phyloP scores from a whole-genome alignment of 2,329 filamentous ascomycete genomes.

The Myriangium duriaei region DNA sequence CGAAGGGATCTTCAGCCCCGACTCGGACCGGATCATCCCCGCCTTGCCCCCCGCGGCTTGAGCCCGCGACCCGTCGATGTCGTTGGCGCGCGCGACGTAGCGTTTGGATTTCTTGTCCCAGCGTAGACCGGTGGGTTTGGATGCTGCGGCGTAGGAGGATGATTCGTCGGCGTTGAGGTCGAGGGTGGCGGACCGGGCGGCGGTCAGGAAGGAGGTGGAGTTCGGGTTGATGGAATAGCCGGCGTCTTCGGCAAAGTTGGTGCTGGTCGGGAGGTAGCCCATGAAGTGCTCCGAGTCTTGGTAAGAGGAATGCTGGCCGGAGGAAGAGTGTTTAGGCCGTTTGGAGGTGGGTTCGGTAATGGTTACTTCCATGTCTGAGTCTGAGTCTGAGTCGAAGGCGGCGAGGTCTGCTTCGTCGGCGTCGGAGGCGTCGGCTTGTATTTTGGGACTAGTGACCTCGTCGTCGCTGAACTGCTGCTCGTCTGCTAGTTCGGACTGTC shows the following conservation, averaged over 20 bases:
- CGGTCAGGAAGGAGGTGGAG: slow-evolving; percentile 66
- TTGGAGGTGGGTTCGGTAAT: slow-evolving; percentile 27
- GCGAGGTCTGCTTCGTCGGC: slow-evolving; percentile 17
- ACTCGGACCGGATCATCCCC: slow-evolving; percentile 70
- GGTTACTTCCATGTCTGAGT: slow-evolving; percentile 43
- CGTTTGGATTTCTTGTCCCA: slow-evolving; percentile 98
- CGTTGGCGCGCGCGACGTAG: slow-evolving; percentile 83
- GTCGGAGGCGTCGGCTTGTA: slow-evolving; percentile 12
- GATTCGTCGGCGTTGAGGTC: slow-evolving; percentile 84
- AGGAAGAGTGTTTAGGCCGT: slow-evolving; percentile 18
- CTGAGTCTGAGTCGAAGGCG: slow-evolving; percentile 32
- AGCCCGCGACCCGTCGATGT: slow-evolving; percentile 66
- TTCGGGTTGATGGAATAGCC: slow-evolving; percentile 89
- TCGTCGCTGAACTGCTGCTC: slow-evolving; percentile 21
- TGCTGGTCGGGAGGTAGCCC: slow-evolving; percentile 76
- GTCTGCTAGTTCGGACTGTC: slow-evolving; percentile 11
- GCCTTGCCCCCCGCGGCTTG: slow-evolving; percentile 40
- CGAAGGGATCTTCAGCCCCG: slow-evolving; percentile 89
- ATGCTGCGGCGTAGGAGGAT: slow-evolving; percentile 66
- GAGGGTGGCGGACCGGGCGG: slow-evolving; percentile 79
- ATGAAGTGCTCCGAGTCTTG: slow-evolving; percentile 89
- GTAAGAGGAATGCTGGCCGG: slow-evolving; percentile 50
- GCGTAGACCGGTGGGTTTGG: slow-evolving; percentile 57
- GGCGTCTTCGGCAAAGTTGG: slow-evolving; percentile 74
- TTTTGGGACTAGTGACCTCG: slow-evolving; percentile 18